These are phyloP conservation scores for Yarrowia osloensis DNA, from an alignment of 805 yeast species.

Conservation along the genomic window DNA sequence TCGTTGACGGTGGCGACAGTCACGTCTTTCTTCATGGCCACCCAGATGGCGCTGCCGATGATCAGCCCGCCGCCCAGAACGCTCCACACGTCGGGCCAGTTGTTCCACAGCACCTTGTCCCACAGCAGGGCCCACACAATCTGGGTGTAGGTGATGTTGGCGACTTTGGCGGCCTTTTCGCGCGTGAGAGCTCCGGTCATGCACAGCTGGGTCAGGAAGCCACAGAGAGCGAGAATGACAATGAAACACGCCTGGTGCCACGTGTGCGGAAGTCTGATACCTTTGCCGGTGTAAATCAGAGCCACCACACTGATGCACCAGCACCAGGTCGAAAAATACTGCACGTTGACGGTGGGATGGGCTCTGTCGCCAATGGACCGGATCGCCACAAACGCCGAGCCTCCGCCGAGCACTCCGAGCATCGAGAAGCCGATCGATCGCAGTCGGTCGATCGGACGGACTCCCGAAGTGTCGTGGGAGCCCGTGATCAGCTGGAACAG, in stretches of 20 bases:
- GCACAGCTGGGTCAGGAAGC: slow-evolving; percentile 78
- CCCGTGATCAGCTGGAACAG: slow-evolving; percentile 52
- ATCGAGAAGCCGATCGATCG: slow-evolving; percentile 65
- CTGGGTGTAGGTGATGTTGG: slow-evolving; percentile 74
- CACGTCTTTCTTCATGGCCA: slow-evolving; percentile 37
- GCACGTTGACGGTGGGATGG: slow-evolving; percentile 78
- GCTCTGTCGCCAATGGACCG: slow-evolving; percentile 75
- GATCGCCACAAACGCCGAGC: slow-evolving; percentile 66
- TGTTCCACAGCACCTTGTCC: slow-evolving; percentile 72
- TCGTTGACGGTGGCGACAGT: background rate
- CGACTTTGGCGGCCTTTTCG: slow-evolving; percentile 74
- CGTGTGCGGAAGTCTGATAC: slow-evolving; percentile 55
- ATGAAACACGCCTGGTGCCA: slow-evolving; percentile 67
- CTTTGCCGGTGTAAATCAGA: slow-evolving; percentile 50
- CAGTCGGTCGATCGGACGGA: slow-evolving; percentile 54
- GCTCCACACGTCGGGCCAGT: slow-evolving; percentile 69
- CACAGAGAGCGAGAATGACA: slow-evolving; percentile 65
- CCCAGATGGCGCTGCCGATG: slow-evolving; percentile 61
- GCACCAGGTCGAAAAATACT: slow-evolving; percentile 68
- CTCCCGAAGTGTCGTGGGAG: slow-evolving; percentile 7
- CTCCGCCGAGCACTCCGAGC: slow-evolving; percentile 68
- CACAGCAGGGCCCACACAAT: slow-evolving; percentile 76
- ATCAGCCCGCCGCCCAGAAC: slow-evolving; percentile 70
- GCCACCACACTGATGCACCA: slow-evolving; percentile 56
- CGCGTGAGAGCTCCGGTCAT: slow-evolving; percentile 81